phyloP scores from a whole-genome alignment of 495 filamentous ascomycete species.

The Aspergillus panamensis region DNA sequence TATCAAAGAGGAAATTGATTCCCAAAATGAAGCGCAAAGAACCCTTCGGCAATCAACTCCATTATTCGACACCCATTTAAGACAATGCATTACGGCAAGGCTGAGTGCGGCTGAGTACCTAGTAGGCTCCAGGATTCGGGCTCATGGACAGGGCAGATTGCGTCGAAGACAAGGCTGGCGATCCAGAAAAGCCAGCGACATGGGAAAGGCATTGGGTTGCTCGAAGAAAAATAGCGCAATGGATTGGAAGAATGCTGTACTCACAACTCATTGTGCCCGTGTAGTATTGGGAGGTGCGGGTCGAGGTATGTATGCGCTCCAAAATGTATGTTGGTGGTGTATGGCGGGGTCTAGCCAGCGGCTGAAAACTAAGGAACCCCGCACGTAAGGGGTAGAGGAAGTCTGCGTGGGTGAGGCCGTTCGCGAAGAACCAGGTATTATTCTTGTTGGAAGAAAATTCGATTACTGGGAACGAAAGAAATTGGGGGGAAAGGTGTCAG shows the following conservation, averaged over 20 bases:
- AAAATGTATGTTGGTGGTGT: conserved; percentile 9
- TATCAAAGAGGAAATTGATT: no score
- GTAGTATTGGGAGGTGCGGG: conserved; percentile 8
- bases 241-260: conserved; percentile 22
- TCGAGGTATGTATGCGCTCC: not conserved
- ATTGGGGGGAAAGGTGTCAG: not conserved
- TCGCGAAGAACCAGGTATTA: not conserved
- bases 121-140: conserved; percentile 7
- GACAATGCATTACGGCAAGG: conserved; percentile 3
- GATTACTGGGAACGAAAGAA: not conserved
- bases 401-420: not conserved
- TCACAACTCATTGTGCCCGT: conserved; percentile 47
- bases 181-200: conserved; percentile 1
- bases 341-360: conserved; percentile 23
- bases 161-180: conserved; percentile 7
- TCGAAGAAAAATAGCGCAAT: not conserved
- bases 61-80: not conserved
- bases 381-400: conserved; percentile 19
- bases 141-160: conserved; percentile 8
- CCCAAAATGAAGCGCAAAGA: not conserved
- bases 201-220: not conserved
- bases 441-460: not conserved
- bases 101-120: conserved; percentile 13
- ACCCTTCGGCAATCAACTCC: not conserved
- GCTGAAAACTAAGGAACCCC: conserved; percentile 21